Evolutionary conservation across 2,329 filamentous ascomycete species (phyloP).

Genomic region (Cryphonectria japonica): DNA sequence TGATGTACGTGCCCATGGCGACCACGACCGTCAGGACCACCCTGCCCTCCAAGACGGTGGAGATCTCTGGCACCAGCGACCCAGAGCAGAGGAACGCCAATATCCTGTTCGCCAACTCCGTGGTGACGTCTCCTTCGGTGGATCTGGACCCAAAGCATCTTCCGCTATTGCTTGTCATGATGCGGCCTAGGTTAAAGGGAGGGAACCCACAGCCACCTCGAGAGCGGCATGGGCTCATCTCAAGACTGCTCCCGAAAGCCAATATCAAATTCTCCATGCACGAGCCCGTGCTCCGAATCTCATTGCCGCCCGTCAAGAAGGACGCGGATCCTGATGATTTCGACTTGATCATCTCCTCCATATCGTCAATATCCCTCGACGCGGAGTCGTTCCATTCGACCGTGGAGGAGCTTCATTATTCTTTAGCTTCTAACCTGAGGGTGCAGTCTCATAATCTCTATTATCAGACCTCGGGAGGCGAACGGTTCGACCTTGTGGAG

Average conservation of each 20-base stretch:
- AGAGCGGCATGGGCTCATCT: constrained; percentile 72
- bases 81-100: constrained; percentile 89
- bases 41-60: constrained; percentile 89
- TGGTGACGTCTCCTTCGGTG: constrained; percentile 92
- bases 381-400: constrained; percentile 94
- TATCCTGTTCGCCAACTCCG: constrained; percentile 93
- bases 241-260: constrained; percentile 88
- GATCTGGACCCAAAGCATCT: constrained; percentile 92
- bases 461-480: constrained; percentile 85
- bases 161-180: constrained; percentile 78
- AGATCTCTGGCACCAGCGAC: constrained; percentile 72
- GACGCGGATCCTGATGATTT: constrained; percentile 75
- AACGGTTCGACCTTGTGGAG: constrained; percentile 83
- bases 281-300: constrained; percentile 89
- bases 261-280: constrained; percentile 96
- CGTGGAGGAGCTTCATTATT: constrained; percentile 84
- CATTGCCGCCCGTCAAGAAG: constrained; percentile 76
- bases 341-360: constrained; percentile 91
- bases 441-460: constrained; percentile 88
- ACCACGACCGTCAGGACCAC: constrained; percentile 95
- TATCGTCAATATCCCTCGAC: constrained; percentile 91
- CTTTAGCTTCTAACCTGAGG: constrained; percentile 78
- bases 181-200: constrained; percentile 59
- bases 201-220: constrained; percentile 44
- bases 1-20: constrained; percentile 95